These are phyloP conservation scores for Botryotinia calthae DNA, from an alignment of 2,329 filamentous ascomycete species.

Conservation along the genomic window DNA sequence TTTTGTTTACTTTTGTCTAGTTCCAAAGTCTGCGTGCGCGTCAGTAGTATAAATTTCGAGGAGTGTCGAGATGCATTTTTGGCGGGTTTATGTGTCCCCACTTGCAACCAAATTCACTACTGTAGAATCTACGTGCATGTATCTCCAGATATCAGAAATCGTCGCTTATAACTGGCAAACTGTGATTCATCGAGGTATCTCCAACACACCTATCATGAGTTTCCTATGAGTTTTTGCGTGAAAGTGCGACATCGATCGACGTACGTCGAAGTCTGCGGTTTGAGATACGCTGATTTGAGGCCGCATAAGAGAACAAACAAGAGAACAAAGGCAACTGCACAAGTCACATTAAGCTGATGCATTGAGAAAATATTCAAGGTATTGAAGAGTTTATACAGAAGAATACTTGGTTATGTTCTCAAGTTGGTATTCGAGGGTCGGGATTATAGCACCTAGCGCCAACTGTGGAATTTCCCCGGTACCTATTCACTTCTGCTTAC, in stretches of 20 bases:
- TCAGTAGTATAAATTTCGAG: not conserved
- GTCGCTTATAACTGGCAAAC: too few relatives aligned
- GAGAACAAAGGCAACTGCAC: too few relatives aligned
- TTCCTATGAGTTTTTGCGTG: too few relatives aligned
- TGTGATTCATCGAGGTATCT: not conserved
- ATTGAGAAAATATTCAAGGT: not conserved
- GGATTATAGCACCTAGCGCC: not conserved
- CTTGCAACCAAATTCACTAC: not conserved
- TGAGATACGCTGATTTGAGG: not conserved
- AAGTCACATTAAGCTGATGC: not conserved
- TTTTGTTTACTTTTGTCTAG: not conserved
- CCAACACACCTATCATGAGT: not conserved
- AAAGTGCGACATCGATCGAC: not conserved
- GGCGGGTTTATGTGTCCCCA: not conserved
- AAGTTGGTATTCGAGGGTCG: not conserved
- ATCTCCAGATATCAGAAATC: too few relatives aligned
- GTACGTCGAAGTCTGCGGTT: not conserved
- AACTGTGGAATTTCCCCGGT: not conserved
- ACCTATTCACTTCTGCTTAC: not conserved
- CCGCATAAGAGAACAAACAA: not conserved
- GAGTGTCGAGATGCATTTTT: not conserved
- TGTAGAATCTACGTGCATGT: not conserved
- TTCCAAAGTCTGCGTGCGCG: not conserved
- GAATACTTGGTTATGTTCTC: not conserved
- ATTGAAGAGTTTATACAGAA: not conserved